Evolutionary conservation across 306 rosid species (phyloP), one percentile per base, ranked within the genome.

Genomic region (Hippophae tibetana): DNA sequence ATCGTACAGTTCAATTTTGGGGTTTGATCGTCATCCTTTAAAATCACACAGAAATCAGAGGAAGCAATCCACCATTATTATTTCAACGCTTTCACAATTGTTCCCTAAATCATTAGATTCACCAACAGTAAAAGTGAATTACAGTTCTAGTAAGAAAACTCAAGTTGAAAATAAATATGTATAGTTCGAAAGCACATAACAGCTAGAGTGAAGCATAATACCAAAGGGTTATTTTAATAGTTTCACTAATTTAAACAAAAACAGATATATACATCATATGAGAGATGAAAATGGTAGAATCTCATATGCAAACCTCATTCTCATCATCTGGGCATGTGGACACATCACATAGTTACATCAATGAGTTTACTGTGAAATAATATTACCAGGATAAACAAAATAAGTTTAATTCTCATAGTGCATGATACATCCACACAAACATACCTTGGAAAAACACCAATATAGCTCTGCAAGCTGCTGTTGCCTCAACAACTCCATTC

Each of bases 371-470:
- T 31, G 38, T 31, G 38, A 31, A 31, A 31, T 31, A 31, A 31
- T 31, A 6, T 6, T 31, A 47, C 12, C 13, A 10, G 46, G 43
- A 31, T 9, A 9, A 62, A 49, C 31, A 8, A 18, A 50, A 40
- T 9, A 13, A 14, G 11, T 12, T 49, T 49, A 10, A 13, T 13
- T 49, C 14, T 49, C 53, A 48, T 14, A 13, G 14, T n/a, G 13
- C 5, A 7, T 14, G 9, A 71, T 58, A 57, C 63, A 45, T 57
- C 42, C 10, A 57, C 1, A 3, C 10, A 38, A 31, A 11, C 25
- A 67, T 80, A 90, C 97, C 97, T 90, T 82, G 94, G 74, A 90
- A 90, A 74, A 90, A 80, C 68, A 71, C 59, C 82, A 87, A 76
- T 79, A 90, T 90, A 46, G 84, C 87, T 62, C 84, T 73, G 79